Evolutionary conservation across 2,329 filamentous ascomycete species (phyloP).

Genomic region (Juglanconis oblonga): DNA sequence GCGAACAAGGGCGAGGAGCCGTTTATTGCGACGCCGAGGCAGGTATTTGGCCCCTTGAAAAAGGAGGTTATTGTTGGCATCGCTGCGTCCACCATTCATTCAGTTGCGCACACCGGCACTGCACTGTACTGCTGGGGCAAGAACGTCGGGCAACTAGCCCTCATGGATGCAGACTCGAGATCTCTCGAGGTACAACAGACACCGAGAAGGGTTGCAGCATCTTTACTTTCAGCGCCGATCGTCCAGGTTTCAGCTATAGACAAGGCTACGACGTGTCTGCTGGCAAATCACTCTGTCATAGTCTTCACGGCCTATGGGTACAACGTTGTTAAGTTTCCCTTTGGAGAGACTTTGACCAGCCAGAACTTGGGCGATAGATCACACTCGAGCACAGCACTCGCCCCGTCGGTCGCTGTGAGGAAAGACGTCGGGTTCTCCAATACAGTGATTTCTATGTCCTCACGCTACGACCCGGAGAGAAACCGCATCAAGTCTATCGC

Average conservation of each 20-base stretch:
- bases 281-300: constrained; percentile 86
- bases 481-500: constrained; percentile 74
- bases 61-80: constrained; percentile 78
- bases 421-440: constrained; percentile 26
- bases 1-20: constrained; percentile 75
- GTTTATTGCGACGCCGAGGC: constrained; percentile 75
- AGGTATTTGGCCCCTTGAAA: constrained; percentile 89
- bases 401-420: too few species aligned
- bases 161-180: constrained; percentile 92
- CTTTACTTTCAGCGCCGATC: constrained; percentile 72
- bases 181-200: constrained; percentile 80
- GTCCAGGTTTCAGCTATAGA: constrained; percentile 84
- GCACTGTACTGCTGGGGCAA: constrained; percentile 93
- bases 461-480: constrained; percentile 60
- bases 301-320: constrained; percentile 96
- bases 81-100: constrained; percentile 87
- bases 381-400: too few species aligned
- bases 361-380: constrained; percentile 53
- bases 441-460: constrained; percentile 54
- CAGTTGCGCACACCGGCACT: constrained; percentile 77
- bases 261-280: constrained; percentile 78
- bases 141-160: constrained; percentile 87
- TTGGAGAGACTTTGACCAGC: constrained; percentile 64
- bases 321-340: constrained; percentile 80
- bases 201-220: constrained; percentile 85